Base-by-base conservation (phyloP, 2,329 filamentous ascomycete species). In the Sclerotinia borealis region DNA sequence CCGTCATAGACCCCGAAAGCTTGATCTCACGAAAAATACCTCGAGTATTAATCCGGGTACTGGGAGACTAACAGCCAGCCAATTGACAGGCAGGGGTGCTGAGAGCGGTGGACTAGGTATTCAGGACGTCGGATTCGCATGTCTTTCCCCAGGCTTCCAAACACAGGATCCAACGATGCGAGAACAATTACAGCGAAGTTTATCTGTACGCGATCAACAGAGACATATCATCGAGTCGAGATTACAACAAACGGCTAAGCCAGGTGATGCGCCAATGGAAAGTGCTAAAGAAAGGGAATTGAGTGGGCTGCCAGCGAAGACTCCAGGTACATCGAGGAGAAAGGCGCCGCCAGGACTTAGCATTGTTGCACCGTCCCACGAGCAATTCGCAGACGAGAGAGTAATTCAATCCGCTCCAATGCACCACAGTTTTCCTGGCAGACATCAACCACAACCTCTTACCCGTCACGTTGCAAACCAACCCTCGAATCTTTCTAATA, bases 141-240 rank as follows among this genome's bases (percentile, higher is more conserved):
- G 95, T 73, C 81, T 99, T 62, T 98, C 95, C 2, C 95, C 95
- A 0, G 95, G 95, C 61, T 98, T 99, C 73, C 88, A 96, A 69
- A 98, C 95, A 19, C 91, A 98, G 71, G 92, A 99, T 76, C 93
- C 95, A n/a, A 85, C 90, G 25, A 96, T 97, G 92, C 89, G 95
- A 74, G 92, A 96, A 77, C 93, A 98, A 76, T 80, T 99, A 60
- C 92, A 98, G 77, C 87, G 93, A 70, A 98, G 95, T 77, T 86
- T 97, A 77, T 92, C 90, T 51, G 93, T 99, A 36, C 84, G 93
- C 67, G 93, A 99, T 70, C 92, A 96, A 75, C 95, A 99, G 77
- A 85, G 93, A 69, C 90, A 92, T 68, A 93, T 99, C 69, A 99
- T 99, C 70, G 95, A 98, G 77, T 88, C 91, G 41, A 86, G 95